A percentile compares a stretch with the other conserved stretches of the same genome.
Conservation (phyloP, 1,139 yeast genomes). For the Yamadazyma buinensis region DNA sequence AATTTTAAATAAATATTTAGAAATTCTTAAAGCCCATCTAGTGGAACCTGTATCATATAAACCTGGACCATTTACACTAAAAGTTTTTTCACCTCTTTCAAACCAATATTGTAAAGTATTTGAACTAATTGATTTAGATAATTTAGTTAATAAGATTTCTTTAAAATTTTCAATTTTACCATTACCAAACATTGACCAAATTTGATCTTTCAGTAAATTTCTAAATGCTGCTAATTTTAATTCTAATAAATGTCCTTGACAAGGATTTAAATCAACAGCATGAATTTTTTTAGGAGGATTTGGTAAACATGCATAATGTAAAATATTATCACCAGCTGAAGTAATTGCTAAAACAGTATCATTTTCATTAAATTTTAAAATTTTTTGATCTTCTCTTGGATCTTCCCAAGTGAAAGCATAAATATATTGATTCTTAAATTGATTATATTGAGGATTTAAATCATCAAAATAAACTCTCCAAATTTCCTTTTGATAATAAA, state of each 20-base stretch:
- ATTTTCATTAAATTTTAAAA: constrained; percentile 53
- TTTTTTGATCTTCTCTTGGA: constrained; percentile 73
- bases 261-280: constrained; percentile 82
- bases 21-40: constrained; percentile 77
- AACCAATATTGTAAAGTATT: constrained; percentile 82
- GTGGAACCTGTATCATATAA: constrained; percentile 76
- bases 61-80: constrained; percentile 52
- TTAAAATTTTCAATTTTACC: constrained; percentile 58
- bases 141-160: constrained; percentile 43
- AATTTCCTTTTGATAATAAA: constrained; percentile 69
- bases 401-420: constrained; percentile 92
- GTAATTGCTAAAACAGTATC: constrained; percentile 82
- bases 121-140: constrained; percentile 71
- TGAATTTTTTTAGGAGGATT: constrained; percentile 73
- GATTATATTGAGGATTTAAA: constrained; percentile 60
- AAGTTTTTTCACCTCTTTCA: constrained; percentile 56
- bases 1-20: constrained; percentile 53
- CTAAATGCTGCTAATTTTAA: constrained; percentile 70
- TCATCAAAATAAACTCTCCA: constrained; percentile 84
- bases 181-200: constrained; percentile 74
- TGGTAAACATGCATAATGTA: constrained; percentile 69
- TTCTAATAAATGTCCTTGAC: constrained; percentile 77
- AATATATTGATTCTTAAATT: constrained; percentile 73
- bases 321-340: constrained; percentile 80
- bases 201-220: constrained; percentile 52